Evolutionary conservation across 2,329 filamentous ascomycete genomes (phyloP).

Genomic region (Neonectria sp.): DNA sequence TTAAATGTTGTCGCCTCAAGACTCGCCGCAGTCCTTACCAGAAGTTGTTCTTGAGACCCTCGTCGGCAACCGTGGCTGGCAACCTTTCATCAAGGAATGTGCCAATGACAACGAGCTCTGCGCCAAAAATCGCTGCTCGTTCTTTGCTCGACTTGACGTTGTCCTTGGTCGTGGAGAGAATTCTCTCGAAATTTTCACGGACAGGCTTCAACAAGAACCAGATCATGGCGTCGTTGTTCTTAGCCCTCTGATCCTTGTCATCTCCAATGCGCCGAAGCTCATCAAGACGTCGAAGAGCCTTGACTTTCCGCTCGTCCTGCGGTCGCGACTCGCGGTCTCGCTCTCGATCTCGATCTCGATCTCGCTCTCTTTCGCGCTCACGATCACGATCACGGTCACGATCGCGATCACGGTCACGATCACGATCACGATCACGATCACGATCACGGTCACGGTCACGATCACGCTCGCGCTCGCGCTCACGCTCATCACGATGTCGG

Average conservation of each 20-base stretch:
- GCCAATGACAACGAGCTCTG: conserved; percentile 73
- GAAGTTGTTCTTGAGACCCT: conserved; percentile 63
- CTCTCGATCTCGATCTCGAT: conserved; percentile 43
- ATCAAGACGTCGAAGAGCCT: conserved; percentile 58
- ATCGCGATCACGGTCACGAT: conserved; percentile 41
- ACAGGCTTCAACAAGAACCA: conserved; percentile 71
- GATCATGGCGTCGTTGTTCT: conserved; percentile 63
- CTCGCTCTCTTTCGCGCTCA: conserved; percentile 44
- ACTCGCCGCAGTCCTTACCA: conserved; percentile 58
- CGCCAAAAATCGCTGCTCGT: conserved; percentile 73
- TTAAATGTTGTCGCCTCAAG: neutral
- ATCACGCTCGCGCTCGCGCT: conserved; percentile 40
- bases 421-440: conserved; percentile 46
- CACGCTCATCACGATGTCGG: conserved; percentile 37
- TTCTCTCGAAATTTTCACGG: conserved; percentile 70
- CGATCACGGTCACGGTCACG: conserved; percentile 52
- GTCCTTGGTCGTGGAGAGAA: conserved; percentile 74
- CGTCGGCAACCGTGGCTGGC: conserved; percentile 58
- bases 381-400: conserved; percentile 42
- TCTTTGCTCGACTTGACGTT: conserved; percentile 74
- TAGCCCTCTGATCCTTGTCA: conserved; percentile 63
- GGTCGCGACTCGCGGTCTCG: conserved; percentile 48
- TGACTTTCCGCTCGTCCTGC: conserved; percentile 59
- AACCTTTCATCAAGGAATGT: conserved; percentile 69
- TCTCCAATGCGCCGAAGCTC: conserved; percentile 63